These are phyloP conservation scores for Drosera capensis DNA, from an alignment of 148 eudicot genomes.

Conservation along the genomic window DNA sequence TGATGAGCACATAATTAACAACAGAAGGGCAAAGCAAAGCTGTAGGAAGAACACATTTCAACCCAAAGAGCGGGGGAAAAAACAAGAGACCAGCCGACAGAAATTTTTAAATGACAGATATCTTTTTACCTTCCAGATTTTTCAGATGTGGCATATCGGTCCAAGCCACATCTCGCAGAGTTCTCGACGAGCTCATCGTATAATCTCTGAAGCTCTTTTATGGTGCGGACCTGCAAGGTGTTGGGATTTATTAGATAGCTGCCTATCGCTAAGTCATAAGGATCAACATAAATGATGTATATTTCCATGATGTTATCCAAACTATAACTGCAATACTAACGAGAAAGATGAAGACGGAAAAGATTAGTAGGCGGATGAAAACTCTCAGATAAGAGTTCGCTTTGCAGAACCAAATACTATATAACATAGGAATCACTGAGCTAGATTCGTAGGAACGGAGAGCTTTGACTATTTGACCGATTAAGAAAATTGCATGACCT, in stretches of 20 bases:
- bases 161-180: constrained; percentile 58
- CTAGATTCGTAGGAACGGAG: not conserved
- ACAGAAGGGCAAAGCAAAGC: not conserved
- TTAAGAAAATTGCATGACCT: not conserved
- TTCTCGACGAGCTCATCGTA: constrained; percentile 80
- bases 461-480: not conserved
- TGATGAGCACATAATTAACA: not conserved
- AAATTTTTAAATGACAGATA: constrained; percentile 1
- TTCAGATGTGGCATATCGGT: constrained; percentile 63
- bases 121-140: constrained; percentile 46
- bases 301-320: too few relatives aligned
- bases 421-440: too few relatives aligned
- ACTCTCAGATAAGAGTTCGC: too few relatives aligned
- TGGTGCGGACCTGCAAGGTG: constrained; percentile 53
- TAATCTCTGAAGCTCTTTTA: constrained; percentile 73
- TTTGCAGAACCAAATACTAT: too few relatives aligned
- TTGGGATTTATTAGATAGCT: constrained; percentile 1
- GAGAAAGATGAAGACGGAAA: too few relatives aligned
- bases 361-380: too few relatives aligned
- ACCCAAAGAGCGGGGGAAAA: not conserved
- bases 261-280: not conserved
- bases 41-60: not conserved
- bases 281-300: not conserved
- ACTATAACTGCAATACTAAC: too few relatives aligned
- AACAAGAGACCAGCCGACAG: not conserved